Base-by-base conservation (phyloP, 306 rosid species). In the Prosopis cineraria region DNA sequence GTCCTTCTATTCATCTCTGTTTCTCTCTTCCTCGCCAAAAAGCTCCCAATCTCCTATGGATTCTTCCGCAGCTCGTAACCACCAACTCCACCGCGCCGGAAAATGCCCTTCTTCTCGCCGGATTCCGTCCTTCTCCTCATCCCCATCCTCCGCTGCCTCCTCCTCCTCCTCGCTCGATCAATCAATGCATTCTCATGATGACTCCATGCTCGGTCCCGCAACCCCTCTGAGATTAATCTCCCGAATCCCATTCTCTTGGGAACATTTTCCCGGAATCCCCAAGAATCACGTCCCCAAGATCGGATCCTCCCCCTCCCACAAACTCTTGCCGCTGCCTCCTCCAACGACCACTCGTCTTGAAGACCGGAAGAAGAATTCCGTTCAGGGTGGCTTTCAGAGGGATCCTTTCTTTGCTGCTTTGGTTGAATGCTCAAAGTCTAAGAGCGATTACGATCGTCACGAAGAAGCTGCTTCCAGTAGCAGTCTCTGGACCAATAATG, bases 201-300 rank as follows among this genome's bases (percentile, higher is more conserved):
- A 83, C 36, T 79, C 87, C 34, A 86, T 87, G 1, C 78, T 78
- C 2, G 79, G 85, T 20, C 90, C 80, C 30, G 82, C 86, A 45
- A 79, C 88, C 14, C 93, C 96, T 1, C 80, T 83, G 41, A 82
- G 84, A 39, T 79, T 63, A 33, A 63, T 86, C 79, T 91, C 97
- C 10, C 91, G 98, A n/a, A 89, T 92, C 39, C 99, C 99, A 9
- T 95, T 95, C 75, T 95, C 99, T n/a, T 95, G 99, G 99, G 99
- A 95, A 53, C 92, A 90, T 47, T 72, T 87, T 10, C 99, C 99
- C 0, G 99, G 99, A 68, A 91, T 95, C 67, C 98, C 99, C 52
- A 95, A 95, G 88, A 86, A 91, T 59, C 25, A 9, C 19, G 36
- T 1, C 29, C 93, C 85, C 53, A 85, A 74, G 33, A 84, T 78